Evolutionary conservation across 23 red algal genomes (phyloP).

Genomic region (Gracilariopsis chorda): DNA sequence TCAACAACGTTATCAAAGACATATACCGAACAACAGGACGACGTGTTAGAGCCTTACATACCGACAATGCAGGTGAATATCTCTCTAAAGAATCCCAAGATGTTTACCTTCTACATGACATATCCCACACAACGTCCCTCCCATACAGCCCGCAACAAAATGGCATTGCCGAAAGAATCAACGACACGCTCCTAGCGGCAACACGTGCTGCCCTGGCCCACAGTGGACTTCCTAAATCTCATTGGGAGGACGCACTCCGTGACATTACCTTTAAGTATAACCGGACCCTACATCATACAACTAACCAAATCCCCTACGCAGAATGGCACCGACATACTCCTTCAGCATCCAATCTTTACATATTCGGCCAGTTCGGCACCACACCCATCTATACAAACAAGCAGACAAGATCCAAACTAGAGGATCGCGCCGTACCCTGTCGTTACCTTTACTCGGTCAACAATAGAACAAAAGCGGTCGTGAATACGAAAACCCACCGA

Average conservation of each 20-base stretch:
- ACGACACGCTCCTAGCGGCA: neutral
- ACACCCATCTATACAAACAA: neutral
- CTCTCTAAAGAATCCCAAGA: neutral
- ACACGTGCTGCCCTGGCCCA: neutral
- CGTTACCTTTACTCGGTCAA: conserved; percentile 11
- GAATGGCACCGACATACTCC: neutral
- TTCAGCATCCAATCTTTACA: neutral
- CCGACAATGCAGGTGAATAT: neutral
- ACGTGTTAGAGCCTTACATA: no score
- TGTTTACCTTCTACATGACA: neutral
- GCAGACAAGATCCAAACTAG: neutral
- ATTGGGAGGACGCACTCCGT: neutral
- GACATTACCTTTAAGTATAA: neutral
- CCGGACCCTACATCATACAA: neutral
- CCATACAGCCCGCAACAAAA: neutral
- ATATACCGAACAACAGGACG: no score
- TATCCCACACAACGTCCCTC: neutral
- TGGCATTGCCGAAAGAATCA: neutral
- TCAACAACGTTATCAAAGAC: no score
- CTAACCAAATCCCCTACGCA: neutral
- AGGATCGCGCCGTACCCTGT: neutral
- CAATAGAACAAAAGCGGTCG: neutral
- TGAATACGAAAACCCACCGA: neutral
- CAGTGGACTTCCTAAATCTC: neutral
- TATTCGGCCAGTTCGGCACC: conserved; percentile 1